phyloP scores from a whole-genome alignment of 2,329 filamentous ascomycete species.

The Blastomyces parvus region DNA sequence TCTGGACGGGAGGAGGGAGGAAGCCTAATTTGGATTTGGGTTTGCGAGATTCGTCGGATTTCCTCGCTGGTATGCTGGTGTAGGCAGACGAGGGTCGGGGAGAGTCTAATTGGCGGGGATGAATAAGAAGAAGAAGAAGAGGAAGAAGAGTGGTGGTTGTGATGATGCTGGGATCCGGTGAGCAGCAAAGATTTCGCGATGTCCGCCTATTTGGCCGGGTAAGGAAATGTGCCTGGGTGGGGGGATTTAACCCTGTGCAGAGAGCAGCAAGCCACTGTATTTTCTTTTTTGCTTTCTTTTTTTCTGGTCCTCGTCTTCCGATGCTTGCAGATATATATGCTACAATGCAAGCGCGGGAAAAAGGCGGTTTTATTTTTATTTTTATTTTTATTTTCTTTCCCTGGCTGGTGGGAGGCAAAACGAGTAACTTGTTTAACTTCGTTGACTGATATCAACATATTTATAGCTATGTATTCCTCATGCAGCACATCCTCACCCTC shows the following conservation, averaged over 20 bases:
- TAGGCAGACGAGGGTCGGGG: neutral
- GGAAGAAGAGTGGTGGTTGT: too few species aligned
- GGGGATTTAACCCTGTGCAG: too few species aligned
- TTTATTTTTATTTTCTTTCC: neutral
- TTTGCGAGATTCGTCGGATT: neutral
- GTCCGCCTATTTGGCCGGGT: neutral
- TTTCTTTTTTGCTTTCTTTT: neutral
- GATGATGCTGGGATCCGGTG: neutral
- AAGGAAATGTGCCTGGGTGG: neutral
- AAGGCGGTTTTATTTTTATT: too few species aligned
- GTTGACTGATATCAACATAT: too few species aligned
- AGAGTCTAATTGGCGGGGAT: too few species aligned
- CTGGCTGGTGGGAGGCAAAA: neutral
- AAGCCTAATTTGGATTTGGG: neutral
- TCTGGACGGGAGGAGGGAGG: neutral
- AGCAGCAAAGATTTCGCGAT: constrained; percentile 1
- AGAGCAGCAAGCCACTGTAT: neutral
- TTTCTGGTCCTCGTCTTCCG: too few species aligned
- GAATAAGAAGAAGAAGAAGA: too few species aligned
- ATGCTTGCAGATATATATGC: too few species aligned
- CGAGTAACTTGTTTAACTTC: too few species aligned
- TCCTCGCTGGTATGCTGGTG: neutral
- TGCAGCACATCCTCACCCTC: too few species aligned
- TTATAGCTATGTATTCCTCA: too few species aligned
- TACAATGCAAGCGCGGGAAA: too few species aligned